Evolutionary conservation across 805 yeast genomes (phyloP).

Genomic region (Metschnikowia gelsemii): DNA sequence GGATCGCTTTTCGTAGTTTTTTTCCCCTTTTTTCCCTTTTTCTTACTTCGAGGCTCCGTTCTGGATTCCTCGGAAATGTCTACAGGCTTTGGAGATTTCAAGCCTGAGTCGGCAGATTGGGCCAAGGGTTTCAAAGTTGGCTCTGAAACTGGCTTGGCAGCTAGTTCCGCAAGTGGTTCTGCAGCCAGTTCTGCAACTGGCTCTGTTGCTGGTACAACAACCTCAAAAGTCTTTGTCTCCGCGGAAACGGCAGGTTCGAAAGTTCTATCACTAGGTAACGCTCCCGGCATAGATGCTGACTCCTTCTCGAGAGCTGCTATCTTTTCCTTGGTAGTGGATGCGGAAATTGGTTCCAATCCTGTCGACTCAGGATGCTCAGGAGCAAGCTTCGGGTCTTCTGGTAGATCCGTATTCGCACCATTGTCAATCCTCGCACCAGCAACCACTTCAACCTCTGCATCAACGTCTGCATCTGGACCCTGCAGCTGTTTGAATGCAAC

Average conservation of each 20-base stretch:
- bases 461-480: neutral
- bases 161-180: neutral
- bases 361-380: neutral
- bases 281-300: no score
- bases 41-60: constrained; percentile 2
- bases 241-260: neutral
- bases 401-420: no score
- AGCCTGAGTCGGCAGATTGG: no score
- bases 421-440: no score
- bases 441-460: no score
- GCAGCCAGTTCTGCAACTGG: neutral
- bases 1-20: constrained; percentile 1
- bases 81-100: neutral
- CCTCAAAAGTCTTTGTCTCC: neutral
- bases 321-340: neutral
- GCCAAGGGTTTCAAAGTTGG: neutral
- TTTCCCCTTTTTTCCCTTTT: constrained; percentile 7
- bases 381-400: no score
- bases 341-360: neutral
- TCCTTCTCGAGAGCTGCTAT: no score
- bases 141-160: neutral
- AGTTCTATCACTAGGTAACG: no score
- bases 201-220: neutral
- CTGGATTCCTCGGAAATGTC: neutral
- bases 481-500: constrained; percentile 16